Conservation (phyloP, 768 basidiomycete genomes). For the Dictyophora rubrovolvata region DNA sequence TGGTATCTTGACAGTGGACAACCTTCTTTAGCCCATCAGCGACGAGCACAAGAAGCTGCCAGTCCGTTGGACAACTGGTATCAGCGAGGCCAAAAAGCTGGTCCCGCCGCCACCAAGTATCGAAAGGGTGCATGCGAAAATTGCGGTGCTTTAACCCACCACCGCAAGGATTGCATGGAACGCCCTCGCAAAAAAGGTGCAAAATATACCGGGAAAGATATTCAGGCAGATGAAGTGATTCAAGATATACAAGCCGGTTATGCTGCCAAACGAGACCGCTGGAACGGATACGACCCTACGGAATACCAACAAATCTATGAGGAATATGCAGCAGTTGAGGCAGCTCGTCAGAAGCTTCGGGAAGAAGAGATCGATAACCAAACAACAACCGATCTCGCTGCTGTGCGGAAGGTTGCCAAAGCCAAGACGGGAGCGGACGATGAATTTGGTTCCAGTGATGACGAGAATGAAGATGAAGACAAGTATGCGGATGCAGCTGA, state of each 20-base stretch:
- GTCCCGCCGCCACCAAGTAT: constrained; percentile 92
- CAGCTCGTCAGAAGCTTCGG: constrained; percentile 77
- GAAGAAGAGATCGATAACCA: constrained; percentile 99
- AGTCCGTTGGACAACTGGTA: constrained; percentile 79
- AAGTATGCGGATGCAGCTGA: constrained; percentile 98
- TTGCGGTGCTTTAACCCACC: constrained; percentile 95
- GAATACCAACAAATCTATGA: constrained; percentile 84
- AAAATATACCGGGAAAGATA: constrained; percentile 82
- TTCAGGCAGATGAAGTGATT: constrained; percentile 83
- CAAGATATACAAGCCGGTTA: constrained; percentile 72
- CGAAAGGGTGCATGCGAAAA: constrained; percentile 99
- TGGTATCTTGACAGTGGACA: constrained; percentile 97
- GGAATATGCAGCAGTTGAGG: constrained; percentile 89
- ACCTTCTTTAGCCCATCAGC: constrained; percentile 91
- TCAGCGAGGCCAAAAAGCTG: constrained; percentile 72
- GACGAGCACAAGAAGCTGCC: constrained; percentile 54
- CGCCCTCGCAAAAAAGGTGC: constrained; percentile 95
- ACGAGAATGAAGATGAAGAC: constrained; percentile 93
- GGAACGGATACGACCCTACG: constrained; percentile 94
- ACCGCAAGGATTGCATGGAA: constrained; percentile 85
- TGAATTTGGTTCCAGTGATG: constrained; percentile 94
- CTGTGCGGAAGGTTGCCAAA: constrained; percentile 91
- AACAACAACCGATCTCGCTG: constrained; percentile 84
- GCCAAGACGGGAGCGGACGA: constrained; percentile 72
- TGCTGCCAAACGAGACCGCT: constrained; percentile 92